Evolutionary conservation across 1,284 basidiomycete species (phyloP).

Genomic region (Sanghuangporus baumii): DNA sequence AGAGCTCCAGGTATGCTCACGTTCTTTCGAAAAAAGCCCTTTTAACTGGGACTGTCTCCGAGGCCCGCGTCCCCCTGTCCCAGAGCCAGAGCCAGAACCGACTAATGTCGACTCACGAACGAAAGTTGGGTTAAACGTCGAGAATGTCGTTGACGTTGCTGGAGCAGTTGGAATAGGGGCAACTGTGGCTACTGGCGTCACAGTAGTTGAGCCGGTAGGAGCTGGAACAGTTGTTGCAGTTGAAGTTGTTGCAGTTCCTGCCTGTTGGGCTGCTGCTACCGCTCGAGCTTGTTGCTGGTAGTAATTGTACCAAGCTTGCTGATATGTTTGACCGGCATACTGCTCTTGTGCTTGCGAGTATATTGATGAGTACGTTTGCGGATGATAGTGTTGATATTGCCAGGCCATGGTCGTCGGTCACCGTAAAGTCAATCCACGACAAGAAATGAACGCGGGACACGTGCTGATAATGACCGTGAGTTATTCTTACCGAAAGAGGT

Average conservation of each 20-base stretch:
- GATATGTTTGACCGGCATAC: constrained; percentile 11
- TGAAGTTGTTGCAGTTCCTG: not conserved
- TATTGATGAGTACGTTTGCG: not conserved
- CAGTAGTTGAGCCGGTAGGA: not conserved
- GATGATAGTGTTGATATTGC: constrained; percentile 11
- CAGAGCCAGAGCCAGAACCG: constrained; percentile 2
- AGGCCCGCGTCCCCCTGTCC: constrained; percentile 9
- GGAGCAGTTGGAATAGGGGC: constrained; percentile 5
- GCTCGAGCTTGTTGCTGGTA: constrained; percentile 3
- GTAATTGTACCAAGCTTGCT: constrained; percentile 16
- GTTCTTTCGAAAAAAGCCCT: constrained; percentile 19
- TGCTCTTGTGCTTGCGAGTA: constrained; percentile 6
- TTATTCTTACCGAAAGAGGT: not conserved
- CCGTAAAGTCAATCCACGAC: not conserved
- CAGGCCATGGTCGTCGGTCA: not conserved
- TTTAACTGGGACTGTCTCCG: constrained; percentile 17
- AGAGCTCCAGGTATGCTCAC: constrained; percentile 9
- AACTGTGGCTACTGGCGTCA: not conserved
- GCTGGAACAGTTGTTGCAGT: not conserved
- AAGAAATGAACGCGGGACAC: not conserved
- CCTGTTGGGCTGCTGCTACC: not conserved
- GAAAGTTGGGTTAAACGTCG: constrained; percentile 8
- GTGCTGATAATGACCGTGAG: not conserved
- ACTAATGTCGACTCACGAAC: not conserved
- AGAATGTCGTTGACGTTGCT: constrained; percentile 7